Conservation (phyloP, 2,329 filamentous ascomycete genomes). For the Sclerotinia subarctica region DNA sequence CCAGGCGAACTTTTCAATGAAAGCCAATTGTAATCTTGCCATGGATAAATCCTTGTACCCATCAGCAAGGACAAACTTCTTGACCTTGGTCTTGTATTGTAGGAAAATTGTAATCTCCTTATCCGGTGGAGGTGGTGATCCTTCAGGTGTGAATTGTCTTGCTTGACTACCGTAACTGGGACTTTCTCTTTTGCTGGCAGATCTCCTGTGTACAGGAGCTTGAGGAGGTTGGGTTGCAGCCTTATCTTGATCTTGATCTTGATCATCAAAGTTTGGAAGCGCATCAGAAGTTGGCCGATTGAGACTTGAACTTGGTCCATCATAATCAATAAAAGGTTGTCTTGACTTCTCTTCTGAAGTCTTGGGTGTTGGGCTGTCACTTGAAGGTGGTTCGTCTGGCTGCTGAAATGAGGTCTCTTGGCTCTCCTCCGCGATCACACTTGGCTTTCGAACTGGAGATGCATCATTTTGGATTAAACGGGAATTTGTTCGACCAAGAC, state of each 20-base stretch:
- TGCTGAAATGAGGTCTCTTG: constrained; percentile 36
- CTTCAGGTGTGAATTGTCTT: constrained; percentile 55
- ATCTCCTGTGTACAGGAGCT: constrained; percentile 24
- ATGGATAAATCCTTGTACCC: constrained; percentile 82
- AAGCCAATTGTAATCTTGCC: constrained; percentile 85
- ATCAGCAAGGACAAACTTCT: constrained; percentile 87
- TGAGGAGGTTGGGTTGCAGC: constrained; percentile 24
- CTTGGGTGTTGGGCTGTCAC: constrained; percentile 40
- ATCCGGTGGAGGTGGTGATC: constrained; percentile 63
- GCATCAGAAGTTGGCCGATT: constrained; percentile 54
- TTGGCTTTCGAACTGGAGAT: constrained; percentile 59
- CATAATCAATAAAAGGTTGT: constrained; percentile 29
- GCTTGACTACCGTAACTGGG: constrained; percentile 40
- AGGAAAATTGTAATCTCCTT: constrained; percentile 93
- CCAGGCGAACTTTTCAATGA: constrained; percentile 99
- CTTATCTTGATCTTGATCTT: constrained; percentile 21
- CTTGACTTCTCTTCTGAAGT: constrained; percentile 62
- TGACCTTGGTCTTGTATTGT: constrained; percentile 95
- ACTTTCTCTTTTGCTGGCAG: constrained; percentile 18
- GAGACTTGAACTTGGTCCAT: constrained; percentile 53
- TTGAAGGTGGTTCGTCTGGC: constrained; percentile 39
- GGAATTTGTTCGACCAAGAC: constrained; percentile 45
- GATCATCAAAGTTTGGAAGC: constrained; percentile 40
- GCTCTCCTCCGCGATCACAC: constrained; percentile 58
- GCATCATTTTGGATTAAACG: constrained; percentile 51